Conservation (phyloP, 2,329 filamentous ascomycete genomes). For the Akanthomyces muscarius region DNA sequence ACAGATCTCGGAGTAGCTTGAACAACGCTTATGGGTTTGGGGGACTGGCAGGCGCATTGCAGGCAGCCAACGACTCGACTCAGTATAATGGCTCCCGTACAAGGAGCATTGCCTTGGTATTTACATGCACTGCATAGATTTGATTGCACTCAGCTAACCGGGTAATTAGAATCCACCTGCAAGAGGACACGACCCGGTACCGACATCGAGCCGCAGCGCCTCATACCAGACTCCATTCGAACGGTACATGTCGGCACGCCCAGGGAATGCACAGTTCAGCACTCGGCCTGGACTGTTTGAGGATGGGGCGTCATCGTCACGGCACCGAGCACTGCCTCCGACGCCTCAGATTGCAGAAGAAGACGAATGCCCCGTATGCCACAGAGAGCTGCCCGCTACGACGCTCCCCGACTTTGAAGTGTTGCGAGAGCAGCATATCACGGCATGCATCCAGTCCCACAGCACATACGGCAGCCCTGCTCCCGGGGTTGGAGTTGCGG, state of each 20-base stretch:
- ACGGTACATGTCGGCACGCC: conserved; percentile 36
- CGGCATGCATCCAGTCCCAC: conserved; percentile 52
- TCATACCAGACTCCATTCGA: conserved; percentile 35
- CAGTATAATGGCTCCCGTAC: conserved; percentile 30
- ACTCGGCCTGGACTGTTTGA: conserved; percentile 30
- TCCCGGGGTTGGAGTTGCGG: conserved; percentile 23
- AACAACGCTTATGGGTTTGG: conserved; percentile 30
- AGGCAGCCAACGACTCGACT: conserved; percentile 32
- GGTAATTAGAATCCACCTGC: background rate
- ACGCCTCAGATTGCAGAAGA: conserved; percentile 61
- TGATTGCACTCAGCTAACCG: background rate
- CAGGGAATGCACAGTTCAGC: conserved; percentile 30
- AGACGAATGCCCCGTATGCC: conserved; percentile 76
- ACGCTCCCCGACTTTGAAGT: conserved; percentile 50
- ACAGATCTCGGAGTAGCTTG: conserved; percentile 44
- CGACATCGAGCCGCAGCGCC: conserved; percentile 24
- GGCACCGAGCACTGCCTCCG: conserved; percentile 38
- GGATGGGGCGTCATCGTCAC: conserved; percentile 33
- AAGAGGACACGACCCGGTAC: conserved; percentile 6
- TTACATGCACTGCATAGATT: conserved; percentile 21
- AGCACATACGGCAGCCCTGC: conserved; percentile 44
- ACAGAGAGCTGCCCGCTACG: conserved; percentile 62
- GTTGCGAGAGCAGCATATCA: conserved; percentile 56
- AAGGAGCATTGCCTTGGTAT: conserved; percentile 50
- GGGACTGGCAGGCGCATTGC: conserved; percentile 1